phyloP scores from a whole-genome alignment of 1,139 yeast genomes.

The Kurtzmaniella natalensis region DNA sequence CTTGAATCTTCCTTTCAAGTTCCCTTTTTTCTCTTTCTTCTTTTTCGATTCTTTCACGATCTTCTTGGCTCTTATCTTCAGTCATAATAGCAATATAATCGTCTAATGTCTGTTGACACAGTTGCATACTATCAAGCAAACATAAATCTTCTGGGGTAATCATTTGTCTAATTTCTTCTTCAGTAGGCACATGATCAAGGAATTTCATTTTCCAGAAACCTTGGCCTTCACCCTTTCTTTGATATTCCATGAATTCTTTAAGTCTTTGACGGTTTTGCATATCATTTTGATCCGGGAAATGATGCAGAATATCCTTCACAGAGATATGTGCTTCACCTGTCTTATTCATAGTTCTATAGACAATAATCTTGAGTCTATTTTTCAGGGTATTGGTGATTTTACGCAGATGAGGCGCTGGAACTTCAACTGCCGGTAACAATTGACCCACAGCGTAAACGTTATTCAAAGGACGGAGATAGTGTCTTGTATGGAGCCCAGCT shows the following conservation, averaged over 20 bases:
- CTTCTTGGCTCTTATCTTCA: slow-evolving; percentile 17
- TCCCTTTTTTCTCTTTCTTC: slow-evolving; percentile 16
- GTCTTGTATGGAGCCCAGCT: slow-evolving; percentile 56
- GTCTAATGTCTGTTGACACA: slow-evolving; percentile 79
- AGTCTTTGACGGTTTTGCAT: slow-evolving; percentile 95
- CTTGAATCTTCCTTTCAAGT: slow-evolving; percentile 27
- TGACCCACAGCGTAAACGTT: slow-evolving; percentile 88
- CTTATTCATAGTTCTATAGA: slow-evolving; percentile 78
- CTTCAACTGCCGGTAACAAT: slow-evolving; percentile 86
- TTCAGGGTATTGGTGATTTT: slow-evolving; percentile 92
- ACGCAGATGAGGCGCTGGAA: slow-evolving; percentile 97
- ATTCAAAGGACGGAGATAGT: slow-evolving; percentile 58
- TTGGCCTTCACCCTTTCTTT: slow-evolving; percentile 90
- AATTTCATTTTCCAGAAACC: slow-evolving; percentile 92
- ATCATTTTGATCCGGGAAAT: slow-evolving; percentile 96
- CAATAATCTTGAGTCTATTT: slow-evolving; percentile 90
- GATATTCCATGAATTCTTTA: slow-evolving; percentile 98
- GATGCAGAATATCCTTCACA: slow-evolving; percentile 84
- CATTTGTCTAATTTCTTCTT: slow-evolving; percentile 78
- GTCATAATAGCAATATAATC: slow-evolving; percentile 59
- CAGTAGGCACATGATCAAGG: slow-evolving; percentile 61
- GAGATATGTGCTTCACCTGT: slow-evolving; percentile 71
- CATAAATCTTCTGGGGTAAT: slow-evolving; percentile 91
- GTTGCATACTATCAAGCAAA: slow-evolving; percentile 87
- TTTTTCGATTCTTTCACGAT: slow-evolving; percentile 15